These are phyloP conservation scores for Fusarium gaditjirri DNA, from an alignment of 2,329 filamentous ascomycete genomes.

Conservation along the genomic window DNA sequence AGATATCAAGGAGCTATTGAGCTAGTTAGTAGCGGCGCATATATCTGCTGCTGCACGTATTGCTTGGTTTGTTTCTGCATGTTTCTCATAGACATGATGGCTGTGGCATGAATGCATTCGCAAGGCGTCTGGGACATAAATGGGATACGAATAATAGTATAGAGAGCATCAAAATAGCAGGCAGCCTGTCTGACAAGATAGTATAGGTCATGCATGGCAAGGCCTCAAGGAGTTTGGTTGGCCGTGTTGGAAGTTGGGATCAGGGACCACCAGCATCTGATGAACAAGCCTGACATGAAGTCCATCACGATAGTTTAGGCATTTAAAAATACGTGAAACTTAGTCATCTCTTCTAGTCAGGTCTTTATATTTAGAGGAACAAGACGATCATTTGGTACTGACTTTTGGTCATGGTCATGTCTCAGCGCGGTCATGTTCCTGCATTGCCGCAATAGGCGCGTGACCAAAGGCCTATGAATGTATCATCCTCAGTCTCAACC, in stretches of 20 bases:
- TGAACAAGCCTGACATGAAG: slow-evolving; percentile 33
- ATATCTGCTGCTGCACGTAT: neutral
- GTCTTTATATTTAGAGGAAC: neutral
- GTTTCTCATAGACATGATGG: neutral
- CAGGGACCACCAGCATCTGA: slow-evolving; percentile 33
- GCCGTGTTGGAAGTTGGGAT: slow-evolving; percentile 20
- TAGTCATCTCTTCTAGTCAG: slow-evolving; percentile 30
- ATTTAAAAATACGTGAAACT: slow-evolving; percentile 7
- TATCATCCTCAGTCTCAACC: slow-evolving; percentile 34
- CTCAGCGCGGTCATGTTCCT: slow-evolving; percentile 39
- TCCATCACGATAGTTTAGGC: slow-evolving; percentile 27
- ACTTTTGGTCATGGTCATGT: slow-evolving; percentile 31
- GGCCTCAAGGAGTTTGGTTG: slow-evolving; percentile 11
- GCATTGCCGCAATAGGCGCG: slow-evolving; percentile 30
- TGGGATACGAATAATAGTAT: slow-evolving; percentile 14
- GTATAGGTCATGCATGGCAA: slow-evolving; percentile 1
- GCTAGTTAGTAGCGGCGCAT: slow-evolving; percentile 55
- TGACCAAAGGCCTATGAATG: slow-evolving; percentile 19
- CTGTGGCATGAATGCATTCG: slow-evolving; percentile 8
- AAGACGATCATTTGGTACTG: slow-evolving; percentile 25
- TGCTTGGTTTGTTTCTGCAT: neutral
- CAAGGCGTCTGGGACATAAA: slow-evolving; percentile 28
- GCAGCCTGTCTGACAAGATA: slow-evolving; percentile 11
- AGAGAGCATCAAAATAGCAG: slow-evolving; percentile 5
- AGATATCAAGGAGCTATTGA: slow-evolving; percentile 91